A percentile compares a stretch with the other conserved stretches of the same genome.
These are phyloP conservation scores for Carpinus fangiana DNA, from an alignment of 306 rosid genomes.

Conservation along the genomic window DNA sequence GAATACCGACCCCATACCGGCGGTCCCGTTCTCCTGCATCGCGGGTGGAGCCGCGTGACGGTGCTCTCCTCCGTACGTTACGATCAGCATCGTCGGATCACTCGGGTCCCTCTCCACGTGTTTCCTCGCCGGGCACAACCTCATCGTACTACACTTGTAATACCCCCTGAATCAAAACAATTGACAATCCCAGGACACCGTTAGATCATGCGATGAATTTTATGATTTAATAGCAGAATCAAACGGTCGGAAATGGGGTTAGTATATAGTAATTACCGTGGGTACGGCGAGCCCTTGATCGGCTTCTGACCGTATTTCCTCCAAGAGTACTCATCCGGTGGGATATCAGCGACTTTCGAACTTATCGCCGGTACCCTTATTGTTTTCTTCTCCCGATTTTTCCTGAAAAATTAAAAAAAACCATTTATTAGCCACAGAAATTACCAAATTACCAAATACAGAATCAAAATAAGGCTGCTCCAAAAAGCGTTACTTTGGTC, in stretches of 20 bases:
- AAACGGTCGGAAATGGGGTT: slow-evolving; percentile 5
- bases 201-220: not conserved
- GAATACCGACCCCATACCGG: slow-evolving; percentile 44
- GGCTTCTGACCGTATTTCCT: slow-evolving; percentile 96
- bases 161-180: slow-evolving; percentile 52
- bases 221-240: not conserved
- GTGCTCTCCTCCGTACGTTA: slow-evolving; percentile 92
- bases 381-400: slow-evolving; percentile 70
- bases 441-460: not conserved
- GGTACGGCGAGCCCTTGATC: slow-evolving; percentile 87
- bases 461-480: too few relatives aligned
- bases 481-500: not conserved
- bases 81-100: slow-evolving; percentile 80
- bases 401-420: slow-evolving; percentile 42
- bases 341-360: slow-evolving; percentile 81
- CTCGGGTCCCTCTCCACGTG: slow-evolving; percentile 85
- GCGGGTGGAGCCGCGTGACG: slow-evolving; percentile 47
- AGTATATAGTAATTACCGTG: slow-evolving; percentile 46
- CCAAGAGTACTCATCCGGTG: slow-evolving; percentile 92
- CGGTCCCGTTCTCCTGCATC: slow-evolving; percentile 57
- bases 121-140: slow-evolving; percentile 89
- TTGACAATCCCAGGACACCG: not conserved
- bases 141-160: slow-evolving; percentile 75
- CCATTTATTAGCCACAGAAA: not conserved
- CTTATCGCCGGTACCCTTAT: slow-evolving; percentile 82